Evolutionary conservation across 192 early-diverging fungal genomes (phyloP), one percentile per base, ranked within the genome.

Genomic region (Spizellomyces punctatus): DNA sequence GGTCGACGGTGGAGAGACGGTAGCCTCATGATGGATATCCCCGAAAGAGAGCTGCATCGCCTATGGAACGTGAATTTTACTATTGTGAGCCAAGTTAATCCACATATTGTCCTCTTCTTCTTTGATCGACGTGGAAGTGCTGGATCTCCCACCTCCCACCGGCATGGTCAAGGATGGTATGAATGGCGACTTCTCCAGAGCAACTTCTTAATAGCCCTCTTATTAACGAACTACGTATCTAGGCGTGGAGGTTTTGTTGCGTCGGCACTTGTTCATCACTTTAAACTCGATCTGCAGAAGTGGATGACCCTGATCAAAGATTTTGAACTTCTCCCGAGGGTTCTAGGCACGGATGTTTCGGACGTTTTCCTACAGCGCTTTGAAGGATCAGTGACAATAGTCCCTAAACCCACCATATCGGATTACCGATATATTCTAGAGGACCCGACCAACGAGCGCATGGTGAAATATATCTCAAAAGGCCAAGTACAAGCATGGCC

Each of bases 291-390:
- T 47, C 78, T 96, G 16, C 89, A 85, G 47, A 95, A 96, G 73
- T 94, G 92, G 90, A 76, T 96, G 45, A 85, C 91, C 17, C 82
- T 95, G 10, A 76, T 94, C 14, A 76, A 92, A 73, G 93, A 96
- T 63, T 69, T 95, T 14, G 82, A 90, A 62, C 76, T 98, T 17
- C 75, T 95, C 46, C 96, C 96, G 5, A 82, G 80, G 45, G 61
- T 93, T 46, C 81, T 92, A 66, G 83, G 85, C 56, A 91, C 91
- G 58, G 92, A 96, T 78, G 88, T 93, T 84, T 90, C 91, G 36
- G 86, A 83, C 60, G 78, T 98, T 5, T 96, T 90, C 86, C 78
- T 94, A 65, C 96, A 98, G 75, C 89, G 88, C 69, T 95, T 96
- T 81, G 91, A 94, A 62, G 96, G 95, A n/a, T 85, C 87, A 63